Evolutionary conservation across 1,139 yeast species (phyloP).

Genomic region (Ogataea hybrid): DNA sequence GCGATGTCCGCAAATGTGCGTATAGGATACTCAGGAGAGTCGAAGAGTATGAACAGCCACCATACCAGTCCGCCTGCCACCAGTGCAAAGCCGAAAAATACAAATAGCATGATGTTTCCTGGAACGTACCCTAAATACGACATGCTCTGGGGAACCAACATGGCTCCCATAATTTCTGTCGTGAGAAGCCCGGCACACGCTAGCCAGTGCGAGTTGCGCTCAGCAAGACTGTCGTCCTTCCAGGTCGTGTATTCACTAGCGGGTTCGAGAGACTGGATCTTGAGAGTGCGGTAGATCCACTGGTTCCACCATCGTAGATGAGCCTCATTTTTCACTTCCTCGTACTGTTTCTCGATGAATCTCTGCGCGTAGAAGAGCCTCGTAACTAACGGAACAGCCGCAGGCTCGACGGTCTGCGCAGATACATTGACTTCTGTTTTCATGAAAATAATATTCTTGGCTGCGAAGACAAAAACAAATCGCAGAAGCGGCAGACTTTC

Average conservation of each 20-base stretch:
- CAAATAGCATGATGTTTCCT: constrained; percentile 38
- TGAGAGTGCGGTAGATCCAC: constrained; percentile 5
- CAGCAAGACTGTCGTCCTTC: constrained; percentile 15
- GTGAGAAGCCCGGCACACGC: constrained; percentile 44
- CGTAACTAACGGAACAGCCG: constrained; percentile 9
- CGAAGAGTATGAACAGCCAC: constrained; percentile 31
- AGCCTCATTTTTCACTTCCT: constrained; percentile 7
- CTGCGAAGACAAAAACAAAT: not conserved
- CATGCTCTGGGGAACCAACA: constrained; percentile 42
- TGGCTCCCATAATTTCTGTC: constrained; percentile 47
- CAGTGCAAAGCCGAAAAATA: constrained; percentile 39
- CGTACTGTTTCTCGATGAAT: constrained; percentile 16
- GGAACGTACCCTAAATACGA: constrained; percentile 43
- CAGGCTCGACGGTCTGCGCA: not conserved
- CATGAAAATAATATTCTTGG: not conserved
- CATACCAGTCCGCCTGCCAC: constrained; percentile 29
- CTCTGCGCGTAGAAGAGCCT: constrained; percentile 22
- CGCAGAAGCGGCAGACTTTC: constrained; percentile 1
- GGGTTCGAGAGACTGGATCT: constrained; percentile 10
- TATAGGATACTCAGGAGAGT: constrained; percentile 42
- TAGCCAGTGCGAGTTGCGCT: constrained; percentile 23
- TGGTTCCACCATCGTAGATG: constrained; percentile 3
- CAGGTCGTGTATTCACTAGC: constrained; percentile 16
- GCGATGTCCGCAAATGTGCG: constrained; percentile 42
- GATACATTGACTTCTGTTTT: not conserved